These are phyloP conservation scores for Globisporangium lucens DNA, from an alignment of 352 stramenopile genomes.

Conservation along the genomic window DNA sequence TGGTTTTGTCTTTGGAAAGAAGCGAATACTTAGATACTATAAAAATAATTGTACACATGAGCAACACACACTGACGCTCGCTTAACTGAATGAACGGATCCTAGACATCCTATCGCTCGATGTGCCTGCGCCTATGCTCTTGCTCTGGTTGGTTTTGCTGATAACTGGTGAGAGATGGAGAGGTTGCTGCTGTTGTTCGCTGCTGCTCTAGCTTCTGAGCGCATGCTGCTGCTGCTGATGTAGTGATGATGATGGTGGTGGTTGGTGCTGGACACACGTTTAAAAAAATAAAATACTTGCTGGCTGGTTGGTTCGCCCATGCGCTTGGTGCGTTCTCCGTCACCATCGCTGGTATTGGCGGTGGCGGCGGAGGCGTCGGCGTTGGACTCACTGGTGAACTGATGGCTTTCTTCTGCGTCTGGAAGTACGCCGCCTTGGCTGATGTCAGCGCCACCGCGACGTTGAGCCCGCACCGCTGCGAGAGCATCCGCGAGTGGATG, in stretches of 20 bases:
- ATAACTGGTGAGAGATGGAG: constrained; percentile 1
- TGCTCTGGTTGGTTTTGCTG: not conserved
- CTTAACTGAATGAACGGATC: not conserved
- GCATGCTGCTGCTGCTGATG: not conserved
- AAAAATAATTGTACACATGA: constrained; percentile 11
- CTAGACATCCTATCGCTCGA: not conserved
- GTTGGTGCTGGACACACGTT: not conserved
- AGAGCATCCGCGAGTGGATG: constrained; percentile 53
- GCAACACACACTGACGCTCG: not conserved
- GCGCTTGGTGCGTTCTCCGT: constrained; percentile 3
- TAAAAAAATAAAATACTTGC: constrained; percentile 10
- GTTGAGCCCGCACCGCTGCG: constrained; percentile 61
- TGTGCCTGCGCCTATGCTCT: not conserved
- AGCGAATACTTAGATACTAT: constrained; percentile 1
- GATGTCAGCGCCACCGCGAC: constrained; percentile 48
- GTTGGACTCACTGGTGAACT: not conserved
- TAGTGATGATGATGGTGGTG: not conserved
- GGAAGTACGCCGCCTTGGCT: constrained; percentile 38
- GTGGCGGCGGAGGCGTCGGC: not conserved
- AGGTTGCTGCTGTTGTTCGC: not conserved
- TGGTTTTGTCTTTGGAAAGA: constrained; percentile 1
- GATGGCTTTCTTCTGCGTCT: constrained; percentile 11
- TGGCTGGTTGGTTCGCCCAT: not conserved
- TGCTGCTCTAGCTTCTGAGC: constrained; percentile 8
- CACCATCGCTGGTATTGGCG: constrained; percentile 1